These are phyloP conservation scores for Silene vulgaris DNA, from an alignment of 179 eudicot species.

Conservation along the genomic window DNA sequence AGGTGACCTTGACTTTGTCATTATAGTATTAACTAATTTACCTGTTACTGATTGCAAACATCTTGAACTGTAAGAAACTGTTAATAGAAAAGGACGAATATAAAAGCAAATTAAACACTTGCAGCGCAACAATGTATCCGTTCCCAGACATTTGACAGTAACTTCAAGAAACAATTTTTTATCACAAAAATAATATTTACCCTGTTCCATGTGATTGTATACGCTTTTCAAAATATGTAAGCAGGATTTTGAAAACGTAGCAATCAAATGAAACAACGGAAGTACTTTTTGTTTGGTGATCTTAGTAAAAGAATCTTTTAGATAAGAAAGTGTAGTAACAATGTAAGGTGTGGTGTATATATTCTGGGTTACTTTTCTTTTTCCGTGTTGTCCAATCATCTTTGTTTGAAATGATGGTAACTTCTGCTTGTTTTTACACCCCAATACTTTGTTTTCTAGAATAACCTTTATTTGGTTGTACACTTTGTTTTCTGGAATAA, in stretches of 20 bases:
- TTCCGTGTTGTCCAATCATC: not conserved
- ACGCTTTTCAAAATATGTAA: no score
- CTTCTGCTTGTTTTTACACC: conserved; percentile 10
- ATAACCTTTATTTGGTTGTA: not conserved
- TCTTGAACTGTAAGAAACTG: not conserved
- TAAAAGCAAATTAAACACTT: not conserved
- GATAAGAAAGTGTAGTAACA: not conserved
- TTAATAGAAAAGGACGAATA: not conserved
- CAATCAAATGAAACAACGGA: no score
- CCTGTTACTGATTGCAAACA: conserved; percentile 9
- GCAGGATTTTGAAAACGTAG: no score
- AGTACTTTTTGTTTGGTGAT: no score
- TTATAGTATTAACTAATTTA: not conserved
- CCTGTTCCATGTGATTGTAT: no score
- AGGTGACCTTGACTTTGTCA: conserved; percentile 43
- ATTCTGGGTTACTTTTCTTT: not conserved
- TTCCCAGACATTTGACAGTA: not conserved
- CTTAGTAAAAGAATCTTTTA: not conserved
- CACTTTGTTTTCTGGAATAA: no score
- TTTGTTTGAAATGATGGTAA: not conserved
- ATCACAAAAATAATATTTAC: not conserved
- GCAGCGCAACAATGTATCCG: not conserved
- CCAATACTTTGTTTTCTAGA: not conserved
- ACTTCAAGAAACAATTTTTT: not conserved
- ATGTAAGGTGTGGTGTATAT: not conserved